A percentile compares a stretch with the other conserved stretches of the same genome.
phyloP scores from a whole-genome alignment of 768 basidiomycete genomes.

The Psilocybe azurescens region DNA sequence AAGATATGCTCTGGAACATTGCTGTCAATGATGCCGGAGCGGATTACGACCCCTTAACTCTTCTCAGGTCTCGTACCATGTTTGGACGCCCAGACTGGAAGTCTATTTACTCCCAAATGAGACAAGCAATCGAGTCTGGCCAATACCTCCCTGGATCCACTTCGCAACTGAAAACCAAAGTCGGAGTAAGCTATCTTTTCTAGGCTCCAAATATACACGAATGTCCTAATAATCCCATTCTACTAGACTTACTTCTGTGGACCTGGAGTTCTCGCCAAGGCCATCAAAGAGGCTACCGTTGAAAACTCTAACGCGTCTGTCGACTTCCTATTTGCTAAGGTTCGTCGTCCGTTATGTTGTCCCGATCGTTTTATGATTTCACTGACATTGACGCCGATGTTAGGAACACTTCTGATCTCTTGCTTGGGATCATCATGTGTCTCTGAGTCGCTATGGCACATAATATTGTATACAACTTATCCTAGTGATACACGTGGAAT shows the following conservation, averaged over 20 bases:
- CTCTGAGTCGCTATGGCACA: conserved; percentile 16
- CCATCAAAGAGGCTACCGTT: conserved; percentile 74
- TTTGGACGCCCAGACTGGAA: conserved; percentile 94
- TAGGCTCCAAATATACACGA: conserved; percentile 5
- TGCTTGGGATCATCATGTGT: neutral
- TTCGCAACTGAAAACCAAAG: conserved; percentile 80
- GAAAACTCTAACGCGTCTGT: conserved; percentile 60
- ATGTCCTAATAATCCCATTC: conserved; percentile 7
- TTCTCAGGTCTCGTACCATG: conserved; percentile 87
- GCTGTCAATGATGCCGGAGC: conserved; percentile 86
- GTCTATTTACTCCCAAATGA: conserved; percentile 76
- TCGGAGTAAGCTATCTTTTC: conserved; percentile 62
- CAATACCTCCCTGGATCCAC: conserved; percentile 82
- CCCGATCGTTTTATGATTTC: neutral
- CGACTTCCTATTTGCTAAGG: conserved; percentile 86
- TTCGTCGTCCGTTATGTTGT: conserved; percentile 14
- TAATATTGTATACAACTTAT: conserved; percentile 18
- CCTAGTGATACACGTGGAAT: conserved; percentile 4
- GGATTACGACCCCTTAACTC: conserved; percentile 88
- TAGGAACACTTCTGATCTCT: conserved; percentile 65
- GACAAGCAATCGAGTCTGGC: conserved; percentile 79
- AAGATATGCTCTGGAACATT: conserved; percentile 93
- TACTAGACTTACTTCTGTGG: conserved; percentile 89
- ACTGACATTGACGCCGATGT: neutral
- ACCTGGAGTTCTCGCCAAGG: conserved; percentile 73